Base-by-base conservation (phyloP, 352 stramenopile species). In the Globisporangium uncinulatum region DNA sequence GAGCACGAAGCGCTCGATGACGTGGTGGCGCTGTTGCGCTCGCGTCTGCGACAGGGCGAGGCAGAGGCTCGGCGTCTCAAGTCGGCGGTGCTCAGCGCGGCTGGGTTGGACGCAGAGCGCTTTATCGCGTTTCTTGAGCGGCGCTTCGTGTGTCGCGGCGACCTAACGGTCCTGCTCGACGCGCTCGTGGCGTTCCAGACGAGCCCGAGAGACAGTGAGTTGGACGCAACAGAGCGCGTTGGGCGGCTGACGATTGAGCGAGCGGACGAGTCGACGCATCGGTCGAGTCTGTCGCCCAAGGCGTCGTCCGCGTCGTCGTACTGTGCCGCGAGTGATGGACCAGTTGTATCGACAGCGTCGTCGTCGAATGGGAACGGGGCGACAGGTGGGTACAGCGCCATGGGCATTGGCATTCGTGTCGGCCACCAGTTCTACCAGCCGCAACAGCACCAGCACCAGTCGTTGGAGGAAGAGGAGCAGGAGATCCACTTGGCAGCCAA, bases 91-190 rank as follows among this genome's bases (percentile, higher is more conserved):
- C 43, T 61, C 36, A 54, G 15, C 29, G 24, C 39, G 3, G n/a
- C 31, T 15, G 43, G 34, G 21, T 65, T 67, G 48, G 56, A 61
- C 20, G 58, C 56, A 2, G 59, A 67, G 44, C 50, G 49, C 44
- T 54, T 79, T 20, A 47, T 79, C 8, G 43, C 61, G 13, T 70
- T 72, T 50, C 47, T 79, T 13, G 60, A 67, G 64, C 58, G 54
- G 42, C 60, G 66, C 56, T 75, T 66, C 41, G 65, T 60, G 48
- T 79, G 70, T 31, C 58, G 69, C 34, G 70, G 70, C 42, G 62
- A 63, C 39, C 49, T 79, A 29, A 5, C 56, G 43, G 48, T 76
- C 41, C 54, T 79, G 29, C 50, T 63, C n/a, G 54, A 64, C 6
- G 61, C 67, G 54, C 48, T 67, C 51, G 45, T 51, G 1, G 51